phyloP scores from a whole-genome alignment of 116 monocot species.

The Phalaenopsis hybrid region DNA sequence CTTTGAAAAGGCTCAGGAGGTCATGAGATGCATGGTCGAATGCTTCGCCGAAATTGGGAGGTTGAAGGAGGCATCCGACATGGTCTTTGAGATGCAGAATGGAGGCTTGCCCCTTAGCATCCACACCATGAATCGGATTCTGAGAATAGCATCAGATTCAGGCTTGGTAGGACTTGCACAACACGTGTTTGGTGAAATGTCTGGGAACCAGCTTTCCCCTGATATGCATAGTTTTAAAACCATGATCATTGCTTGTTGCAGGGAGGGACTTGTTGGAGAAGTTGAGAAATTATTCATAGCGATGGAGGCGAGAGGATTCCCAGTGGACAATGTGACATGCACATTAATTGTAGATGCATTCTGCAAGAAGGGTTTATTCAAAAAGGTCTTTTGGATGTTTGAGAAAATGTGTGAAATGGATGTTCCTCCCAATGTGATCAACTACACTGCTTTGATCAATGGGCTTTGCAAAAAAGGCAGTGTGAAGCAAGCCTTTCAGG shows the following conservation, averaged over 20 bases:
- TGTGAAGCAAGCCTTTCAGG: slow-evolving; percentile 88
- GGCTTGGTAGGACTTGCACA: slow-evolving; percentile 31
- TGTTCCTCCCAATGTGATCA: slow-evolving; percentile 71
- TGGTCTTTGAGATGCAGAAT: slow-evolving; percentile 87
- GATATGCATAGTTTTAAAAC: slow-evolving; percentile 54
- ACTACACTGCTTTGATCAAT: slow-evolving; percentile 82
- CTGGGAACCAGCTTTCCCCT: slow-evolving; percentile 27
- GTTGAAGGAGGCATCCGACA: slow-evolving; percentile 69
- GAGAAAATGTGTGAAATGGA: slow-evolving; percentile 53
- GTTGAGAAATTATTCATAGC: slow-evolving; percentile 44
- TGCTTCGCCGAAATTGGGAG: slow-evolving; percentile 59
- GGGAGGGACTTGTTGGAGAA: slow-evolving; percentile 25
- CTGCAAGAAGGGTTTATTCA: slow-evolving; percentile 46
- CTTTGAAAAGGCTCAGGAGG: slow-evolving; percentile 65
- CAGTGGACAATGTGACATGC: slow-evolving; percentile 63
- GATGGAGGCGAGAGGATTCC: slow-evolving; percentile 41
- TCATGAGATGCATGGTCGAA: slow-evolving; percentile 61
- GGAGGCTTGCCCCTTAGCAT: slow-evolving; percentile 58
- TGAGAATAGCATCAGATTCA: slow-evolving; percentile 41
- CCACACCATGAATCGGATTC: slow-evolving; percentile 60
- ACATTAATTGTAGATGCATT: slow-evolving; percentile 58
- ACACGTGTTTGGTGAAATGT: slow-evolving; percentile 74
- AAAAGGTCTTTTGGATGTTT: slow-evolving; percentile 43
- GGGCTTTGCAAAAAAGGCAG: slow-evolving; percentile 74
- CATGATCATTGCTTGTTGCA: slow-evolving; percentile 48